Percentiles rank a stretch among this genome's conserved stretches.
Conservation (phyloP, 2,329 filamentous ascomycete genomes). For the Hypoxylon sp. region DNA sequence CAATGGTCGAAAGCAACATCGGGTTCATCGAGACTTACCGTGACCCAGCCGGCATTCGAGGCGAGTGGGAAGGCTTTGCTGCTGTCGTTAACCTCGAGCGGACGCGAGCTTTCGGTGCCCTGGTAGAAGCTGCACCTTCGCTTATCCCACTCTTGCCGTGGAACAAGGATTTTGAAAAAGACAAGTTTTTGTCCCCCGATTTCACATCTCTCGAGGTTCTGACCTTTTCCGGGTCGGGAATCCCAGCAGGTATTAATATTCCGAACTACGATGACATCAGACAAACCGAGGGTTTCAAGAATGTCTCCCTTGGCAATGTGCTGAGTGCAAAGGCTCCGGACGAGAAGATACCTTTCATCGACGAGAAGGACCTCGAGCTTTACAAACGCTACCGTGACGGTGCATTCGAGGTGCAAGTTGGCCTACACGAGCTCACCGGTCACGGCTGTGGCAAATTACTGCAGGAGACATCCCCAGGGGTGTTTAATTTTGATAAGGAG, state of each 20-base stretch:
- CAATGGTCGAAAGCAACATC: conserved; percentile 82
- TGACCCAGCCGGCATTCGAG: conserved; percentile 82
- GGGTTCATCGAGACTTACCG: conserved; percentile 89
- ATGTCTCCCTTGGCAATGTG: conserved; percentile 93
- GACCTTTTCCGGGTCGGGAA: conserved; percentile 78
- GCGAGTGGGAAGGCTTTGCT: conserved; percentile 88
- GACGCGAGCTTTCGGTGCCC: conserved; percentile 85
- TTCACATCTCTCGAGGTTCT: conserved; percentile 95
- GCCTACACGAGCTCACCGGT: conserved; percentile 86
- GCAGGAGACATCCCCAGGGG: conserved; percentile 84
- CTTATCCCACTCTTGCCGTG: conserved; percentile 93
- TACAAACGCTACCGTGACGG: conserved; percentile 86
- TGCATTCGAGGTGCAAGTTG: conserved; percentile 95
- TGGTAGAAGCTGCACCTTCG: conserved; percentile 82
- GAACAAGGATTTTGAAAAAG: conserved; percentile 91
- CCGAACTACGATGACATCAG: conserved; percentile 62
- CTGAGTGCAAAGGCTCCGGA: conserved; percentile 90
- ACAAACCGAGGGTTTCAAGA: conserved; percentile 89
- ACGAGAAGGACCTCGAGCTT: conserved; percentile 78
- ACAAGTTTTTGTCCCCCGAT: conserved; percentile 93
- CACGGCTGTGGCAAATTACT: conserved; percentile 95
- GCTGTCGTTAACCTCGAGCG: conserved; percentile 90
- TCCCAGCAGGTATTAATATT: conserved; percentile 76
- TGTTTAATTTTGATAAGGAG: conserved; percentile 87
- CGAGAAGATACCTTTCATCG: conserved; percentile 92